Base-by-base conservation (phyloP, 176 grass and related monocot genomes). In the Calamus simplicifolius region DNA sequence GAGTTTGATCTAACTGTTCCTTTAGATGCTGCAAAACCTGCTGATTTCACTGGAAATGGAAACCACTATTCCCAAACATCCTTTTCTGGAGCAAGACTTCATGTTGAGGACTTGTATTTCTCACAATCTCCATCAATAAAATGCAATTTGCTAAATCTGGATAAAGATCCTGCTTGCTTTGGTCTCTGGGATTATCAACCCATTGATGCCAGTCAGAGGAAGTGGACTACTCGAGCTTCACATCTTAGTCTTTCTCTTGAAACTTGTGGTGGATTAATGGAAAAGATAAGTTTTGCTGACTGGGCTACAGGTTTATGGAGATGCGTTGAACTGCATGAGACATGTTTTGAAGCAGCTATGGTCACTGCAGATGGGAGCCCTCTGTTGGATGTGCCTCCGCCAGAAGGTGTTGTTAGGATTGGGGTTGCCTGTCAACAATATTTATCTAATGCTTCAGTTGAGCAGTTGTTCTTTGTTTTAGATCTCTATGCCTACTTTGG, bases 401-500 rank as follows among this genome's bases (percentile, higher is more conserved):
- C 94, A 25, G 81, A 98, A 73, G 94, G 94, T 73, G 82, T 98
- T 38, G 88, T 98, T 56, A 88, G 94, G 76, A 85, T 98, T 68
- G 94, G 88, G 27, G 75, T 98, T 64, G 66, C 81, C 80, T 98
- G 82, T 72, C 70, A 90, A 70, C 79, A 85, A 19, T 85, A 81
- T 61, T 73, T 48, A 6, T 92, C 88, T 38, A 92, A 98, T 60
- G 77, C 94, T 68, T 98, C 94, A 50, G 79, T 92, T 56, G 94
- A 98, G 70, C 94, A 98, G 63, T 66, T 92, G 25, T 89, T 98
- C 79, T 98, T 98, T 71, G 94, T 98, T 19, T 73, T 98, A 67
- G 81, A 89, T 71, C 77, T 98, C 56, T 98, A 92, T 78, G 61
- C 78, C 71, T 92, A 98, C 73, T 98, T 98, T 83, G 94, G 88